phyloP scores from a whole-genome alignment of 306 rosid genomes.

The Senna siamea region DNA sequence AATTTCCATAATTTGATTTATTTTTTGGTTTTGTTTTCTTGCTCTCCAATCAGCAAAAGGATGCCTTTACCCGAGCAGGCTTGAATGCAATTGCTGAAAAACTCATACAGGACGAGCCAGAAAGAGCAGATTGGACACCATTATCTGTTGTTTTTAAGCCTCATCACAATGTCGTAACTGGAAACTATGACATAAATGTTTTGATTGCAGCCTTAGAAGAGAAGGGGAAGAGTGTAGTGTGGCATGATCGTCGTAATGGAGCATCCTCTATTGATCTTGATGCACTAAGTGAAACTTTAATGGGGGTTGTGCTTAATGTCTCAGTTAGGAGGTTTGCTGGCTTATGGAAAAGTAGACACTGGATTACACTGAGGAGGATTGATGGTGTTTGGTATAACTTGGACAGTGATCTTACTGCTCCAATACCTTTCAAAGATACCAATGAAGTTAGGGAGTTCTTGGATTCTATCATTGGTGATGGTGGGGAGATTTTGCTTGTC shows the following conservation, averaged over 20 bases:
- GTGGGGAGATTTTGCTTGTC: conserved; percentile 87
- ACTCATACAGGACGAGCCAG: conserved; percentile 60
- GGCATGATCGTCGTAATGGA: conserved; percentile 79
- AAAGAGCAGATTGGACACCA: conserved; percentile 66
- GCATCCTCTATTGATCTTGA: conserved; percentile 72
- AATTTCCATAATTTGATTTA: conserved; percentile 5
- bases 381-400: conserved; percentile 76
- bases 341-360: conserved; percentile 85
- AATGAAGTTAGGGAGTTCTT: conserved; percentile 61
- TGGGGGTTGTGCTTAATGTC: conserved; percentile 87
- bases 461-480: conserved; percentile 57
- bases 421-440: conserved; percentile 57
- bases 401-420: conserved; percentile 80
- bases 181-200: conserved; percentile 92
- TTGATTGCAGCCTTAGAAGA: conserved; percentile 77
- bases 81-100: conserved; percentile 78
- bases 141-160: conserved; percentile 69
- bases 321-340: conserved; percentile 66
- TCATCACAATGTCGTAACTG: conserved; percentile 79
- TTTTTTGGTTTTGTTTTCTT: conserved; percentile 29
- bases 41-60: conserved; percentile 56
- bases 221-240: conserved; percentile 66
- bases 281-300: conserved; percentile 61
- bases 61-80: conserved; percentile 61
- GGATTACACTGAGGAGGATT: conserved; percentile 78